Evolutionary conservation across 495 filamentous ascomycete genomes (phyloP), one percentile per base, ranked within the genome.

Genomic region (Penicillium taxi): DNA sequence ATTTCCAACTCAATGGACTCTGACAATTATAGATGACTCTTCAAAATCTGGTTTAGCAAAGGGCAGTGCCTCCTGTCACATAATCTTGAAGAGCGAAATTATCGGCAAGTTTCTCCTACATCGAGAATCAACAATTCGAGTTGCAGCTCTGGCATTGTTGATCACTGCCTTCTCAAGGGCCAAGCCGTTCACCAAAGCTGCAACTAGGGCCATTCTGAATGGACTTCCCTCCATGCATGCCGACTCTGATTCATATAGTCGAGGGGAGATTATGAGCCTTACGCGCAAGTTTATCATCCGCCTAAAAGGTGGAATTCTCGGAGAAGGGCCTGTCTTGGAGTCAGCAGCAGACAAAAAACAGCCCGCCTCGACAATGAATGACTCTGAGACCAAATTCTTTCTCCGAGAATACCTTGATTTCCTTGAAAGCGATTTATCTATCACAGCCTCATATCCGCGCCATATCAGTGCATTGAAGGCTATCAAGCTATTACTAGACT

Each of bases 391-490:
- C 18, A 60, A 67, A 16, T 50, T 48, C 0, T 94, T 90, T 48
- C 32, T 91, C 9, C 42, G 45, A 4, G 84, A 78, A 72, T 94
- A 89, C 52, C 31, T 82, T 4, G 36, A 61, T 0, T 89, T 91
- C 42, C 53, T 98, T n/a, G 62, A 70, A 25, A 54, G 58, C 9
- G 86, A 94, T 47, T 61, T 98, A 17, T 60, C 74, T 22, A 77
- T 87, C 1, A 84, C 79, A 0, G 72, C 82, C 11, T 84, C 85
- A 12, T 96, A 96, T 46, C 85, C 90, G 45, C 78, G 86, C 8
- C 88, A 90, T 44, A 82, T 86, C n/a, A 82, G 76, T 1, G 77
- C 85, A 1, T 49, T 95, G 23, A 86, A 78, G 35, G 73, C 80
- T 0, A 52, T 91, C 24, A 53, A 59, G 1, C 61, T 81, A 9